Percentiles rank a stretch among this genome's conserved stretches.
These are phyloP conservation scores for Hura crepitans DNA, from an alignment of 441 rosid species.

Conservation along the genomic window DNA sequence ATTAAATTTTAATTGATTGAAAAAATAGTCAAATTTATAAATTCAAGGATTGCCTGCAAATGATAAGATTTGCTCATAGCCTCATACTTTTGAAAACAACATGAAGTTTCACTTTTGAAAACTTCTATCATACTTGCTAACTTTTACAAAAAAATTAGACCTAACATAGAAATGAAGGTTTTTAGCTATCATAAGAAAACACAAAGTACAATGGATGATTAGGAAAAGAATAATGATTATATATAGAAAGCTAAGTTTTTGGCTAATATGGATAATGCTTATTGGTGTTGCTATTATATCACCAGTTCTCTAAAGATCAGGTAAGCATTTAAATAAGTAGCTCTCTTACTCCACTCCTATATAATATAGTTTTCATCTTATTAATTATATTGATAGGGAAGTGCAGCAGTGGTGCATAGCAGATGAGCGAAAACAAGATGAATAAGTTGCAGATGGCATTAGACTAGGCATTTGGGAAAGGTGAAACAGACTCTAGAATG, in stretches of 20 bases:
- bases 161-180: too few relatives aligned
- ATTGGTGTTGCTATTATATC: conserved; percentile 36
- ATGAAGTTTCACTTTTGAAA: too few relatives aligned
- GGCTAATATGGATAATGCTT: conserved; percentile 39
- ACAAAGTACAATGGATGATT: not conserved
- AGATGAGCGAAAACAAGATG: conserved; percentile 65
- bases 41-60: too few relatives aligned
- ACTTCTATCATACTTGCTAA: too few relatives aligned
- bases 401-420: conserved; percentile 72
- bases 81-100: too few relatives aligned
- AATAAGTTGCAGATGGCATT: conserved; percentile 52
- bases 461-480: conserved; percentile 56
- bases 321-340: conserved; percentile 20
- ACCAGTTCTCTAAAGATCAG: conserved; percentile 33
- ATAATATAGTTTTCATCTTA: too few relatives aligned
- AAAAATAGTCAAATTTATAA: too few relatives aligned
- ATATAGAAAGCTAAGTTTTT: conserved; percentile 33
- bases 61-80: too few relatives aligned
- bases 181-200: too few relatives aligned
- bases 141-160: too few relatives aligned
- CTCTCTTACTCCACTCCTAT: not conserved
- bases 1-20: too few relatives aligned
- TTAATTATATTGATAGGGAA: conserved; percentile 33
- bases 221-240: conserved; percentile 32
- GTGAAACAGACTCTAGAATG: conserved; percentile 55